These are phyloP conservation scores for Tulasnella sp. DNA, from an alignment of 768 basidiomycete species.

Conservation along the genomic window DNA sequence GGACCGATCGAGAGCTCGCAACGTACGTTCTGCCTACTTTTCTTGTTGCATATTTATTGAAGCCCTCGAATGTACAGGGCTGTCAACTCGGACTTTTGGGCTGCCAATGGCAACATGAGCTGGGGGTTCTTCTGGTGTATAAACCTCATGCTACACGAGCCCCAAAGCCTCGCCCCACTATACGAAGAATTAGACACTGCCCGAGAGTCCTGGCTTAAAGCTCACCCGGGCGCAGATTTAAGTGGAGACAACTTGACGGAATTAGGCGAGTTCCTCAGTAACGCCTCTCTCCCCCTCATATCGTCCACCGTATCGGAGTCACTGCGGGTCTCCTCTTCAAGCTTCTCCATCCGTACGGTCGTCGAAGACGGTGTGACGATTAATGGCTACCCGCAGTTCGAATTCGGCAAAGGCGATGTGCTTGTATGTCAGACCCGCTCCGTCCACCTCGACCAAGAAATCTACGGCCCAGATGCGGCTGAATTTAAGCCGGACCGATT, in stretches of 20 bases:
- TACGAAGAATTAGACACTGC: constrained; percentile 17
- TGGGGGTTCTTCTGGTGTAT: constrained; percentile 23
- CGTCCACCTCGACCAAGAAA: constrained; percentile 10
- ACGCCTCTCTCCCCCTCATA: constrained; percentile 12
- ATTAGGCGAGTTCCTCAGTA: not conserved
- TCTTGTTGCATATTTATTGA: not conserved
- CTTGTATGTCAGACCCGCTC: constrained; percentile 20
- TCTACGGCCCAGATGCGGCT: constrained; percentile 1
- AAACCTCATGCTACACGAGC: constrained; percentile 11
- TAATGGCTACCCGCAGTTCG: constrained; percentile 6
- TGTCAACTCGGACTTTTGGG: constrained; percentile 25
- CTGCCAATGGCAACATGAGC: constrained; percentile 27
- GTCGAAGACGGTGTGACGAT: not conserved
- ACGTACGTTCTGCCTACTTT: not conserved
- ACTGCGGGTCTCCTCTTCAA: constrained; percentile 1
- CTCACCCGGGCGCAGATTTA: not conserved
- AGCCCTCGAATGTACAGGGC: constrained; percentile 3
- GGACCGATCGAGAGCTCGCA: not conserved
- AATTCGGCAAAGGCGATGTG: constrained; percentile 11
- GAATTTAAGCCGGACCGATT: constrained; percentile 17
- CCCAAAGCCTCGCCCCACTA: not conserved
- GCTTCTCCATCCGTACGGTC: constrained; percentile 21
- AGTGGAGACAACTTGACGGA: not conserved
- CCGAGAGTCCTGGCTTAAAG: not conserved
- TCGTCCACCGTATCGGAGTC: constrained; percentile 4